phyloP scores from a whole-genome alignment of 257 asterid species.

The Solanum peruvianum region DNA sequence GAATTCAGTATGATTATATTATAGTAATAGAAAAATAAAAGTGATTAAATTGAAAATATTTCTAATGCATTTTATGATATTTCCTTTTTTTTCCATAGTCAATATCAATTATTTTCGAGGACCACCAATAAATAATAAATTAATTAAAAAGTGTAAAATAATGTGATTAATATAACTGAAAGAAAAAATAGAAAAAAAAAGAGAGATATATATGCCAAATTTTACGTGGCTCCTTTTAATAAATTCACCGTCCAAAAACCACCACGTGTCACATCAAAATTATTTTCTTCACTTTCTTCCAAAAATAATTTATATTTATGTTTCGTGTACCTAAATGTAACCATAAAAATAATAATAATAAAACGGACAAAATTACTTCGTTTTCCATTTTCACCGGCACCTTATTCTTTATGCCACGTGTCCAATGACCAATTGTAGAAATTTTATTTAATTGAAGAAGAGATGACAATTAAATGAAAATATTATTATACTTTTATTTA shows the following conservation, averaged over 20 bases:
- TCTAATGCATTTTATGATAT: not conserved
- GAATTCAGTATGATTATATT: too few species aligned
- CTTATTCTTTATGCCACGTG: not conserved
- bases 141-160: too few species aligned
- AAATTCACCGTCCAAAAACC: not conserved
- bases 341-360: conserved; percentile 6
- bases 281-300: not conserved
- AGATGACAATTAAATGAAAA: too few species aligned
- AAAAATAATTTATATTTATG: not conserved
- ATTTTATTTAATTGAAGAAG: too few species aligned
- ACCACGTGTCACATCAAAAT: not conserved
- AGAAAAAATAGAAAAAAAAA: too few species aligned
- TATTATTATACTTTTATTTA: too few species aligned
- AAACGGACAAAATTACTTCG: not conserved
- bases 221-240: not conserved
- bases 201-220: not conserved
- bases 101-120: not conserved
- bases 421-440: not conserved
- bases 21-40: too few species aligned
- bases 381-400: not conserved
- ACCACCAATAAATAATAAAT: not conserved
- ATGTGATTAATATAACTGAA: not conserved
- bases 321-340: conserved; percentile 3
- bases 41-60: not conserved
- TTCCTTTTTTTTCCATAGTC: too few species aligned